Conservation (phyloP, 768 basidiomycete genomes). For the Holtermannia corniformis region DNA sequence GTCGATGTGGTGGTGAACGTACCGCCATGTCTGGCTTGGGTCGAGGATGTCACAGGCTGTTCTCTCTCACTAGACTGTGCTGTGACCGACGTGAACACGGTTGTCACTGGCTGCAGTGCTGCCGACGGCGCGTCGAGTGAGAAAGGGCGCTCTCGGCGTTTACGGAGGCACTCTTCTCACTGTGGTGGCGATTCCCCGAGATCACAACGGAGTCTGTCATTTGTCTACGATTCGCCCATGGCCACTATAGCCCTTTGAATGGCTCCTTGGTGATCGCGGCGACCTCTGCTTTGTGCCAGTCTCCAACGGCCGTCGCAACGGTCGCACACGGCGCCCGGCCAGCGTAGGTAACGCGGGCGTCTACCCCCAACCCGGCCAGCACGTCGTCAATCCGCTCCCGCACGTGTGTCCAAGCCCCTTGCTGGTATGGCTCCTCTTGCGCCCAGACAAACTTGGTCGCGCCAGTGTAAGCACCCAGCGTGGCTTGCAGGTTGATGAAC, state of each 20-base stretch:
- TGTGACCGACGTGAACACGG: no score
- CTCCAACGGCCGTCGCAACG: conserved; percentile 67
- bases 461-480: conserved; percentile 47
- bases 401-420: conserved; percentile 70
- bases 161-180: no score
- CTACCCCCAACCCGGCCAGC: conserved; percentile 44
- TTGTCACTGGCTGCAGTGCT: no score
- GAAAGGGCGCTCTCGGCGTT: no score
- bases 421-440: conserved; percentile 83
- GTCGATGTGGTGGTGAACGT: no score
- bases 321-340: conserved; percentile 65
- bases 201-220: no score
- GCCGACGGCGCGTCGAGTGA: no score
- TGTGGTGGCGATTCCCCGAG: no score
- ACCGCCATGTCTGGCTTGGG: no score
- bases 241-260: conserved; percentile 42
- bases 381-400: conserved; percentile 50
- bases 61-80: no score
- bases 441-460: conserved; percentile 52
- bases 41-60: no score
- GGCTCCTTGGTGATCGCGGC: conserved; percentile 52
- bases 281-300: conserved; percentile 59
- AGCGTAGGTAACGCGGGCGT: conserved; percentile 47
- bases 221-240: no score
- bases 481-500: conserved; percentile 49